phyloP scores from a whole-genome alignment of 495 filamentous ascomycete species.

The Cercophora newfieldiana region DNA sequence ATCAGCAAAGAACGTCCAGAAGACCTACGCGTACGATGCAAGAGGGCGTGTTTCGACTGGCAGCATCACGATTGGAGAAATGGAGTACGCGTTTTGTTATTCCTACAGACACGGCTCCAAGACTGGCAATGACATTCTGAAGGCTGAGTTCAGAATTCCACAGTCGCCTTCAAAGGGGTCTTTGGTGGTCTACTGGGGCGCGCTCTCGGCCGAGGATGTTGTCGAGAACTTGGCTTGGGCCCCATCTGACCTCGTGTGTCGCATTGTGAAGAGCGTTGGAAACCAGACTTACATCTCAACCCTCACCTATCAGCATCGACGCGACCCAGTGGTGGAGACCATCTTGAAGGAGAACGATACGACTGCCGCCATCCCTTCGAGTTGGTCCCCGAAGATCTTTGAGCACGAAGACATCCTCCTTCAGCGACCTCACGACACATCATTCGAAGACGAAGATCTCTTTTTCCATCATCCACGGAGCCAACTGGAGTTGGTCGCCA shows the following conservation, averaged over 20 bases:
- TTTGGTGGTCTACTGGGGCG: constrained; percentile 30
- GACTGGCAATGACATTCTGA: constrained; percentile 22
- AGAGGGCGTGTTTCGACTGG: constrained; percentile 21
- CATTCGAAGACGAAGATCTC: constrained; percentile 30
- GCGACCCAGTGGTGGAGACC: constrained; percentile 28
- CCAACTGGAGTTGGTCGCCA: constrained; percentile 18
- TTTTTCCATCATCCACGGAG: constrained; percentile 24
- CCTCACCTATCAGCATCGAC: constrained; percentile 28
- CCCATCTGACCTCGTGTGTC: constrained; percentile 26
- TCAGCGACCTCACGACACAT: constrained; percentile 21
- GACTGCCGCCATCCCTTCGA: not conserved
- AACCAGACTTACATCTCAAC: constrained; percentile 21
- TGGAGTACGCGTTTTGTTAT: constrained; percentile 25
- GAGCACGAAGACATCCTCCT: constrained; percentile 26
- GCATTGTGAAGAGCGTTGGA: constrained; percentile 16
- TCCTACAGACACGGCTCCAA: constrained; percentile 25
- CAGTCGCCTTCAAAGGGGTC: not conserved
- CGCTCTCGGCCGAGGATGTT: constrained; percentile 11
- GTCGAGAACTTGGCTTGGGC: constrained; percentile 23
- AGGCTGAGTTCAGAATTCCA: constrained; percentile 22
- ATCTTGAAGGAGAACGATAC: constrained; percentile 16
- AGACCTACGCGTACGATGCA: constrained; percentile 24
- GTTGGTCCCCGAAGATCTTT: constrained; percentile 21
- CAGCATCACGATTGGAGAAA: constrained; percentile 15
- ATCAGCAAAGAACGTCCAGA: not conserved